A percentile compares a stretch with the other conserved stretches of the same genome.
Conservation (phyloP, 208 protist genomes). For the Strigomonas culicis region DNA sequence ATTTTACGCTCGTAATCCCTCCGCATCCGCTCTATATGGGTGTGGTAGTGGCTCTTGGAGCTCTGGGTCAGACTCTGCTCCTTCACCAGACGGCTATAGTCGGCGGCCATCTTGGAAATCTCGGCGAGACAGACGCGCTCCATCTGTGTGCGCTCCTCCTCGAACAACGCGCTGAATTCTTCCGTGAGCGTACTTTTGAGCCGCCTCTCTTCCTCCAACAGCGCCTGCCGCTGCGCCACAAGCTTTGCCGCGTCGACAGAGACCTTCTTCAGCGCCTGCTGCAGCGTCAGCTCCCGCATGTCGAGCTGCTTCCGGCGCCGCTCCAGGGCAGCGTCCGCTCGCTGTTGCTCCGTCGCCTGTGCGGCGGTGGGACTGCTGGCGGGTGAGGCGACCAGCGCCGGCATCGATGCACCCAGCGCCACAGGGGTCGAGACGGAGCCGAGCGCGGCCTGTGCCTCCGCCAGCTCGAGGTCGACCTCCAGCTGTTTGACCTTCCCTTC, state of each 20-base stretch:
- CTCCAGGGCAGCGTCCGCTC: slow-evolving; percentile 17
- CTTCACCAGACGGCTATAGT: slow-evolving; percentile 9
- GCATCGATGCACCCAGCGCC: not conserved
- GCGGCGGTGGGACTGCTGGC: not conserved
- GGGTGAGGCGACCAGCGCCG: not conserved
- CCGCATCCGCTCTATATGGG: not conserved
- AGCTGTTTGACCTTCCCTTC: slow-evolving; percentile 29
- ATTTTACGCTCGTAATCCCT: not conserved
- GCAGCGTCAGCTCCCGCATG: slow-evolving; percentile 52
- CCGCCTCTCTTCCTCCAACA: slow-evolving; percentile 40
- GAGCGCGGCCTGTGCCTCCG: slow-evolving; percentile 19
- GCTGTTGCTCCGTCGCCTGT: slow-evolving; percentile 12
- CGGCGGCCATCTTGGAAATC: slow-evolving; percentile 14
- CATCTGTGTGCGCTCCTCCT: slow-evolving; percentile 32
- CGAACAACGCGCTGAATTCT: slow-evolving; percentile 33
- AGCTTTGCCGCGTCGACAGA: slow-evolving; percentile 41
- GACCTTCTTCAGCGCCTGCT: slow-evolving; percentile 64
- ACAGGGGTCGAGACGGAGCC: slow-evolving; percentile 3
- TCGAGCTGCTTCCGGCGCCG: slow-evolving; percentile 46
- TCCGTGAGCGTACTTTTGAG: slow-evolving; percentile 12
- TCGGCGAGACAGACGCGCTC: slow-evolving; percentile 22
- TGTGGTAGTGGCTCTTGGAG: not conserved
- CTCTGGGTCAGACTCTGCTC: not conserved
- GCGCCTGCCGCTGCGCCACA: slow-evolving; percentile 31
- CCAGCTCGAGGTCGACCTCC: slow-evolving; percentile 33